Base-by-base conservation (phyloP, 164 flowering plant species). In the Buxus sempervirens region DNA sequence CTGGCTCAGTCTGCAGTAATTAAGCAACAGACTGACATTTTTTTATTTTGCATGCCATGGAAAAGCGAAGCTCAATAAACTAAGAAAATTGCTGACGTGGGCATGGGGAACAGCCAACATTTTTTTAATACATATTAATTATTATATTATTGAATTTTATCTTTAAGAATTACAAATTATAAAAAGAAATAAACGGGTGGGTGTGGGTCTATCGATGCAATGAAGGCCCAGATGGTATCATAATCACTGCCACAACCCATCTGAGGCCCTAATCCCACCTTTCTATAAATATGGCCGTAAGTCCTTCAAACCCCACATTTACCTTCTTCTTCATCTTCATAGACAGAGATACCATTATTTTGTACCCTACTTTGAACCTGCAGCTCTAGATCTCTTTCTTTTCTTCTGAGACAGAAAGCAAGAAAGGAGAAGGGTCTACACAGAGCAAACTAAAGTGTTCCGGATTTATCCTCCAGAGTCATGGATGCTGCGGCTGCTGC, bases 141-240 rank as follows among this genome's bases (percentile, higher is more conserved):
- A n/a, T n/a, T n/a, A n/a, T n/a, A n/a, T n/a, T n/a, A n/a, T n/a
- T n/a, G n/a, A n/a, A n/a, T n/a, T n/a, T n/a, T n/a, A n/a, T n/a
- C n/a, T n/a, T n/a, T n/a, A n/a, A n/a, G n/a, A n/a, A n/a, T n/a
- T n/a, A n/a, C n/a, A n/a, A n/a, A n/a, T n/a, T n/a, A n/a, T n/a
- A 36, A 23, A 42, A 45, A 23, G 7, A 45, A 63, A 63, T 9
- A 22, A 63, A 63, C 21, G 22, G 28, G 67, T n/a, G n/a, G n/a
- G n/a, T n/a, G 67, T 70, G 73, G 73, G 63, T 38, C 67, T 45
- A 45, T 32, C 71, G 66, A 67, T 63, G 71, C 53, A 62, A 67
- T 45, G 51, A 26, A 59, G 57, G 26, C 38, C 38, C 38, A 32
- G 38, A 32, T 32, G 38, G 7, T n/a, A n/a, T n/a, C n/a, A n/a